Base-by-base conservation (phyloP, 2,329 filamentous ascomycete genomes). In the Neonectria punicea region DNA sequence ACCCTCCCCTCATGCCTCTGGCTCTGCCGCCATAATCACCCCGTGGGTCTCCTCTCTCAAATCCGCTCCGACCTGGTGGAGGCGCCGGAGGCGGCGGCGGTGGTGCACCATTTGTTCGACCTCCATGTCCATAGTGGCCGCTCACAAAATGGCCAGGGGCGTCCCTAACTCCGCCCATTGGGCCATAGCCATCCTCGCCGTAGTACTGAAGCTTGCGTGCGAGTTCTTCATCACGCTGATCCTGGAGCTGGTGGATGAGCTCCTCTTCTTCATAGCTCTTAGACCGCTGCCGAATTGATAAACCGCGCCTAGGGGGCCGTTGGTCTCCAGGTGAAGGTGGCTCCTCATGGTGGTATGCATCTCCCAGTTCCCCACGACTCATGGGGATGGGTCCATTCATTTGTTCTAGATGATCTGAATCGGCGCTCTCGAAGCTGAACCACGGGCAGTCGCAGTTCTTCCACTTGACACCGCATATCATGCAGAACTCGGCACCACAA, bases 401-500 rank as follows among this genome's bases (percentile, higher is more conserved):
- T 63, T 87, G 83, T 14, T 85, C 81, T 10, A 87, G 76, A 3
- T 82, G 82, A 68, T 91, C 89, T 13, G 80, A 81, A 56, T 89
- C 87, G 5, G 81, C 76, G 4, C 76, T 69, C 28, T 88, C 85
- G 72, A 90, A 87, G 75, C 90, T 92, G 82, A 94, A 94, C 89
- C 90, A 93, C 0, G 92, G 90, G 70, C 93, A 97, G 58, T 92
- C 89, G 75, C 93, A 97, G 1, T 85, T 89, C 80, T 93, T 95
- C 93, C 93, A 97, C 72, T 92, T 92, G 34, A 83, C 76, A 22
- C 92, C 93, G 75, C 94, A 97, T 28, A 93, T 86, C 87, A 96
- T 94, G 80, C 94, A 97, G 74, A 97, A 97, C 72, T 97, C 87
- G 30, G 92, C 92, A 58, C 88, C 90, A 74, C 94, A 97, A 60